Evolutionary conservation across 768 basidiomycete genomes (phyloP), one percentile per base, ranked within the genome.

Genomic region (Strobilomyces confusus): DNA sequence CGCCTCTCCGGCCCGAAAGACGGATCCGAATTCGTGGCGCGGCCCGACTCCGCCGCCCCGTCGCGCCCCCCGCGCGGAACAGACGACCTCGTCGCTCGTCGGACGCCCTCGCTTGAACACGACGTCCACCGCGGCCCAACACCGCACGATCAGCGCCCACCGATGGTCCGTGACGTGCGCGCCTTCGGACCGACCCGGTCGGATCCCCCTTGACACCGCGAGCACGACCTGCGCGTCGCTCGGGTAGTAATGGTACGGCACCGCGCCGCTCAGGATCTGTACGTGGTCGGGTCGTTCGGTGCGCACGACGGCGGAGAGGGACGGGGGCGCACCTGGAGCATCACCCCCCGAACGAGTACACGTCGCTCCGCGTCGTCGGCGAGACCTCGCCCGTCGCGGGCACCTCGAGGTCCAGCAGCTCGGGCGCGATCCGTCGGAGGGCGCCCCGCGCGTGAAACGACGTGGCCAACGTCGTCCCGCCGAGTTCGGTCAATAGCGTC

Each of bases 81-180:
- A 3, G 1, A 62, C 44, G 9, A 75, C 68, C 42, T 72, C 69
- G 8, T 51, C 54, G 17, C 59, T 55, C n/a, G 61, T 60, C n/a
- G 74, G 75, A 25, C 75, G 63, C 15, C 37, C 9, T 29, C 8
- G 59, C 56, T 15, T n/a, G n/a, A n/a, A n/a, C n/a, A n/a, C 57
- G 56, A 17, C 4, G 63, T 56, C 40, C 20, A 63, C 67, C 32
- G 69, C 69, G 15, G 57, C 62, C 55, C 58, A 63, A n/a, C 49
- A 63, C 1, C 34, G 40, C 30, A 59, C 44, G 2, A 63, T 44
- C 20, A 54, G 59, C 4, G 32, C 1, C 62, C 61, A 55, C 19
- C 52, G 52, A 29, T 9, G 1, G 0, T 60, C 58, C 0, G 23
- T 43, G 22, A 63, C 38, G 4, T 47, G 12, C 15, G 14, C 3